Evolutionary conservation across 371 early-diverging fungal genomes (phyloP).

Genomic region (Zychaea mexicana): DNA sequence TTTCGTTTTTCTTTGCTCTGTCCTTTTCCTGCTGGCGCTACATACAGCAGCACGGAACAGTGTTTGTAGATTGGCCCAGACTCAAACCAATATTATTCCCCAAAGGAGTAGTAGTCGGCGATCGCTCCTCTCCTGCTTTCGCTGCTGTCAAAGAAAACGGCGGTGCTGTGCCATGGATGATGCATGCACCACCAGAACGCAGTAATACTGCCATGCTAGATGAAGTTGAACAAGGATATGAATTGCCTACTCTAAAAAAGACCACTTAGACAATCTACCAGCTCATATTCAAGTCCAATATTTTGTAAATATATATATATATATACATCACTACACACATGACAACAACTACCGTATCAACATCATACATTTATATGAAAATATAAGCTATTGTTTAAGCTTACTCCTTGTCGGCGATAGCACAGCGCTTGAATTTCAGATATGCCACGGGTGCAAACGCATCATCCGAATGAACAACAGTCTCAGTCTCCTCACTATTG

Average conservation of each 20-base stretch:
- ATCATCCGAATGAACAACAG: constrained; percentile 79
- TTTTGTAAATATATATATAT: background rate
- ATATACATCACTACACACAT: background rate
- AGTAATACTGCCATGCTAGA: constrained; percentile 32
- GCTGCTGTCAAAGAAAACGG: background rate
- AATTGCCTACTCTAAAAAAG: constrained; percentile 41
- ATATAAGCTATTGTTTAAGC: background rate
- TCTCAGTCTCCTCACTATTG: constrained; percentile 72
- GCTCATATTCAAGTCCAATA: background rate
- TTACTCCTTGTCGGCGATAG: constrained; percentile 57
- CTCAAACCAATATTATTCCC: constrained; percentile 19
- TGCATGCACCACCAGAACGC: constrained; percentile 11
- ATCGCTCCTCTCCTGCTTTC: too few relatives aligned
- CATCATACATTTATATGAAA: too few relatives aligned
- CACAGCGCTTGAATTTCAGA: constrained; percentile 62
- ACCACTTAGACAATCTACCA: constrained; percentile 21
- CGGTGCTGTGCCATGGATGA: background rate
- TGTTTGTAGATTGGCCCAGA: constrained; percentile 51
- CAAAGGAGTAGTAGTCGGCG: too few relatives aligned
- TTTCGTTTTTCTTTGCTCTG: constrained; percentile 39
- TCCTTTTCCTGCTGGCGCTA: constrained; percentile 29
- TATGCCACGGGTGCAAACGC: constrained; percentile 86
- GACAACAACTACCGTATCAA: too few relatives aligned
- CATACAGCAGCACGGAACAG: constrained; percentile 38
- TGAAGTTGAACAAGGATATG: constrained; percentile 44